A percentile compares a stretch with the other conserved stretches of the same genome.
phyloP scores from a whole-genome alignment of 768 basidiomycete genomes.

The Naganishia randhawae region DNA sequence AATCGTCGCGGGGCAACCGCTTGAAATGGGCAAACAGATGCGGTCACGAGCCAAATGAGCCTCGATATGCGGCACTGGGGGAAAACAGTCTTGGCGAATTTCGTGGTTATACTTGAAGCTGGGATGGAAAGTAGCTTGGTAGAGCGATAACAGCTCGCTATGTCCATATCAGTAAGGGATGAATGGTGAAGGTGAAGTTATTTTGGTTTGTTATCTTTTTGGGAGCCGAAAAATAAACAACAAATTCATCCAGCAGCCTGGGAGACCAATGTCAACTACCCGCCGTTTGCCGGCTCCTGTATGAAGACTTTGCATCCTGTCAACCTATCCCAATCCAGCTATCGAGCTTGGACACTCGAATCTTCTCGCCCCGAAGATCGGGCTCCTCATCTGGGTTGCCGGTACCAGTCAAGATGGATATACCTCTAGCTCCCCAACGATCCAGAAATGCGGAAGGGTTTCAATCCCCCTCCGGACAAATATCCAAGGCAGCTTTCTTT shows the following conservation, averaged over 20 bases:
- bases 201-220: not conserved
- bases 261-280: not conserved
- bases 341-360: not conserved
- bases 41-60: no score
- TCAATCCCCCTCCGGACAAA: slow-evolving; percentile 38
- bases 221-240: not conserved
- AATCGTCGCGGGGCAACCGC: no score
- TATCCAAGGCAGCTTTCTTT: slow-evolving; percentile 49
- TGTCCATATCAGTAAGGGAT: no score
- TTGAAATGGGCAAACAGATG: no score
- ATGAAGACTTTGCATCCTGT: not conserved
- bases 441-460: slow-evolving; percentile 4
- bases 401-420: slow-evolving; percentile 2
- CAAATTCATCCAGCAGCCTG: not conserved
- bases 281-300: not conserved
- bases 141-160: no score
- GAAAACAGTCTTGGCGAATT: no score
- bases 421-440: slow-evolving; percentile 15
- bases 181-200: not conserved
- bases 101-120: no score
- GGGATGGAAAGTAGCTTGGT: no score
- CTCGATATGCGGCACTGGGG: no score
- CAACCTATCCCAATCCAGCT: not conserved
- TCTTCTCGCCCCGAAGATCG: not conserved
- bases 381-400: not conserved